A percentile compares a stretch with the other conserved stretches of the same genome.
phyloP scores from a whole-genome alignment of 805 yeast species.

The Zygoascus flipseniorum region DNA sequence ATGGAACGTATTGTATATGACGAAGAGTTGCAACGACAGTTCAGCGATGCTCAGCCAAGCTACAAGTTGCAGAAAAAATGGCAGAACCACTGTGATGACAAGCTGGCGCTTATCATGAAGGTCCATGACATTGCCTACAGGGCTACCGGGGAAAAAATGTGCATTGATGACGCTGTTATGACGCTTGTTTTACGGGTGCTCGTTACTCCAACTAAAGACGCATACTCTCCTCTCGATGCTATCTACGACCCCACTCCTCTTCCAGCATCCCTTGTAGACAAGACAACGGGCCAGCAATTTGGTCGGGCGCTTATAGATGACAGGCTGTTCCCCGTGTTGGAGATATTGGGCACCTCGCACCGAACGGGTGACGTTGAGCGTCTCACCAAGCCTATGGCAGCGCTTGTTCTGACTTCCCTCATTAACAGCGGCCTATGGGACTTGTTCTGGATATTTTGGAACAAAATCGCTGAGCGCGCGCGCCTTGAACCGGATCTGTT shows the following conservation, averaged over 20 bases:
- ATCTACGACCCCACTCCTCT: conserved; percentile 16
- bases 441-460: conserved; percentile 26
- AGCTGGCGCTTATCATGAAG: conserved; percentile 15
- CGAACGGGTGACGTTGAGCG: not conserved
- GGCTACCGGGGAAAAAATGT: conserved; percentile 17
- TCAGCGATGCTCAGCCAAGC: not conserved
- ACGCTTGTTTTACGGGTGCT: conserved; percentile 22
- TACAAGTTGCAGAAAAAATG: conserved; percentile 12
- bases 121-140: conserved; percentile 19
- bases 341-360: conserved; percentile 5
- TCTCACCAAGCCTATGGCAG: conserved; percentile 8
- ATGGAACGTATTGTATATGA: conserved; percentile 23
- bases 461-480: conserved; percentile 12
- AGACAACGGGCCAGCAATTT: not conserved
- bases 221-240: conserved; percentile 17
- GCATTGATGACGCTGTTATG: conserved; percentile 17
- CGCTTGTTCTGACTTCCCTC: conserved; percentile 22
- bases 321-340: conserved; percentile 9
- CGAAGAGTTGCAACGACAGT: conserved; percentile 1
- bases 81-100: conserved; percentile 19
- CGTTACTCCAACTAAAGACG: conserved; percentile 12
- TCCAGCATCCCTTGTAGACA: conserved; percentile 1
- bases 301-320: conserved; percentile 16
- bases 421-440: conserved; percentile 21
- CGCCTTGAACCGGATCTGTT: conserved; percentile 16